Evolutionary conservation across 2,329 filamentous ascomycete genomes (phyloP), one percentile per base, ranked within the genome.

Genomic region (Cordyceps farinosa): DNA sequence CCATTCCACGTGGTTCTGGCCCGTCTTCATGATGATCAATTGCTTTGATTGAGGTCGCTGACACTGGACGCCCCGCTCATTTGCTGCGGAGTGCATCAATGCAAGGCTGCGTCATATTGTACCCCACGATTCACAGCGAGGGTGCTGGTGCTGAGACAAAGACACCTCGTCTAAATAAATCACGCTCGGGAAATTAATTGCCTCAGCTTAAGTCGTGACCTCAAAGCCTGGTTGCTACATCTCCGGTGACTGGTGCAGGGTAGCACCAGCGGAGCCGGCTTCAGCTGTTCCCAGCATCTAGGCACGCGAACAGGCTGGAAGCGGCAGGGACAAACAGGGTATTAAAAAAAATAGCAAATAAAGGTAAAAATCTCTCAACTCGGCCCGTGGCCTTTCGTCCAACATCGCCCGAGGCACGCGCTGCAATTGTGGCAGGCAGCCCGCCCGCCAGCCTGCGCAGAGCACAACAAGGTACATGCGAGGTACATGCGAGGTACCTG

Each of bases 51-150:
- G 3, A 13, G 38, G 38, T 15, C 3, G 38, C 38, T 15, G 3
- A 9, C 7, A 40, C 38, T 15, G 10, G 22, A 3, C 1, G 38
- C 27, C 53, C 38, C 55, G 32, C 55, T 48, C 5, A 5, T 48
- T 9, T 58, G 32, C 32, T 48, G 55, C 32, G 40, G 30, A 30
- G 34, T 27, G 45, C 47, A 51, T 32, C 42, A 5, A 57, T 40
- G 56, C 56, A 59, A 45, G 56, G 56, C 56, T 59, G 56, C 56
- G 56, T 50, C 27, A 42, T 51, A 51, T 51, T 42, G 44, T 29
- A 51, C 48, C 50, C 58, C 48, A 44, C 57, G 57, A 60, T 60
- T 34, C 17, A 34, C 58, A 44, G 22, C 4, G 11, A 42, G 30
- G 38, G 15, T n/a, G 22, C 27, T 15, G 29, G 38, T 36, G n/a